Percentiles rank a stretch among this genome's conserved stretches.
Evolutionary conservation across 192 early-diverging fungal species (phyloP).

Genomic region (Entomortierella beljakovae): DNA sequence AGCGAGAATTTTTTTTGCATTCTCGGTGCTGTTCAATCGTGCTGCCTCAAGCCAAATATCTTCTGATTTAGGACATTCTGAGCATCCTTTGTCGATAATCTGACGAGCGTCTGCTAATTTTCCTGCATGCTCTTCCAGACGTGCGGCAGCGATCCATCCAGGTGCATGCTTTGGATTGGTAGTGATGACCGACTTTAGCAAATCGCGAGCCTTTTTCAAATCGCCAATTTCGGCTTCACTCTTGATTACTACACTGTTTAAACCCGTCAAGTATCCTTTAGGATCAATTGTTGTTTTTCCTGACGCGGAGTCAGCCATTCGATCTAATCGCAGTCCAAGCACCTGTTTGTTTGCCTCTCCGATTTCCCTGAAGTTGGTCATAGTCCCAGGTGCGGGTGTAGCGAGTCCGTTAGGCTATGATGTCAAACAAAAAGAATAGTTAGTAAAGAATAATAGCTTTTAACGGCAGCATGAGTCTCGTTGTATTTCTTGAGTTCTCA

Average conservation of each 20-base stretch:
- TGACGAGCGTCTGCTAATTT: slow-evolving; percentile 86
- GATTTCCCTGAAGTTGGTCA: slow-evolving; percentile 92
- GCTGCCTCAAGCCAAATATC: slow-evolving; percentile 99
- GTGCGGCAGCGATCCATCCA: slow-evolving; percentile 98
- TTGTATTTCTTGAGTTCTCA: slow-evolving; percentile 26
- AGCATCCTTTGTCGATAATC: slow-evolving; percentile 92
- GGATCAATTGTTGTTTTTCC: slow-evolving; percentile 94
- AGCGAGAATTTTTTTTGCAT: slow-evolving; percentile 92
- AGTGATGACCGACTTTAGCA: slow-evolving; percentile 90
- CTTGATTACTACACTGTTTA: slow-evolving; percentile 85
- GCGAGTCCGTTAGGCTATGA: slow-evolving; percentile 66
- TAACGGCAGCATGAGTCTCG: background rate
- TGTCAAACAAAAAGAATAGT: background rate
- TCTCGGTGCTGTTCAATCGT: slow-evolving; percentile 84
- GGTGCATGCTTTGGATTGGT: slow-evolving; percentile 97
- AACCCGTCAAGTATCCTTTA: slow-evolving; percentile 95
- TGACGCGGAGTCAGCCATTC: slow-evolving; percentile 87
- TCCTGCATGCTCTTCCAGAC: slow-evolving; percentile 93
- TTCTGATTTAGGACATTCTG: slow-evolving; percentile 93
- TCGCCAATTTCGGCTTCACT: slow-evolving; percentile 88
- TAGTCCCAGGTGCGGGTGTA: slow-evolving; percentile 70
- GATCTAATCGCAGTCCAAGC: slow-evolving; percentile 90
- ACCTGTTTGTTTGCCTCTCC: slow-evolving; percentile 94
- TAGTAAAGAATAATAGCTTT: background rate
- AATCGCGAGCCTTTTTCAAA: slow-evolving; percentile 88